Percentiles rank a stretch among this genome's conserved stretches.
phyloP scores from a whole-genome alignment of 169 alveolate genomes.

The Cryptosporidium bovis region DNA sequence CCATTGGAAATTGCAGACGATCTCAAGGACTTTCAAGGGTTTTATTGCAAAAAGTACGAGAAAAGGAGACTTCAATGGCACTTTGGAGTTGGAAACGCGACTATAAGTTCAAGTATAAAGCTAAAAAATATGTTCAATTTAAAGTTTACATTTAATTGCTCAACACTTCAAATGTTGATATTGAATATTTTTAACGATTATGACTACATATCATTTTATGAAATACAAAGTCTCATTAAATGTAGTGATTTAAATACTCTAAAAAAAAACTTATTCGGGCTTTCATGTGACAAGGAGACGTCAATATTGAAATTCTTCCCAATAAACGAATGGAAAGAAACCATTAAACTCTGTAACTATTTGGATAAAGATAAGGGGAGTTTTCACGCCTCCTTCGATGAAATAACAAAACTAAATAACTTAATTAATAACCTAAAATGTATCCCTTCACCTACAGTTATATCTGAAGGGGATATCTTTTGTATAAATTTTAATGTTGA shows the following conservation, averaged over 20 bases:
- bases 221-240: slow-evolving; percentile 32
- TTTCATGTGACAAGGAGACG: slow-evolving; percentile 16
- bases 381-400: background rate
- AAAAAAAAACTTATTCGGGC: slow-evolving; percentile 29
- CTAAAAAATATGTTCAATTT: background rate
- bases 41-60: slow-evolving; percentile 50
- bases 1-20: background rate
- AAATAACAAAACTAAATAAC: background rate
- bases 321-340: slow-evolving; percentile 3
- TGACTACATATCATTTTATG: slow-evolving; percentile 46
- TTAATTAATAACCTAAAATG: background rate
- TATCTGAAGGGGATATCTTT: background rate
- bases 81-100: slow-evolving; percentile 48
- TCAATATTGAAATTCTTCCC: slow-evolving; percentile 22
- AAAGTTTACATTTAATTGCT: slow-evolving; percentile 35
- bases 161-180: slow-evolving; percentile 62
- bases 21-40: slow-evolving; percentile 6
- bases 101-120: background rate
- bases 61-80: slow-evolving; percentile 70
- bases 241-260: slow-evolving; percentile 26
- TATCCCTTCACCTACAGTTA: background rate
- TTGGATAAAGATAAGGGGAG: slow-evolving; percentile 19
- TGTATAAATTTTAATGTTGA: slow-evolving; percentile 15
- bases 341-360: background rate
- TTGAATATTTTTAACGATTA: slow-evolving; percentile 39